Percentiles rank a stretch among this genome's conserved stretches.
Conservation (phyloP, 2,329 filamentous ascomycete species). For the Botrytis pseudocinerea region DNA sequence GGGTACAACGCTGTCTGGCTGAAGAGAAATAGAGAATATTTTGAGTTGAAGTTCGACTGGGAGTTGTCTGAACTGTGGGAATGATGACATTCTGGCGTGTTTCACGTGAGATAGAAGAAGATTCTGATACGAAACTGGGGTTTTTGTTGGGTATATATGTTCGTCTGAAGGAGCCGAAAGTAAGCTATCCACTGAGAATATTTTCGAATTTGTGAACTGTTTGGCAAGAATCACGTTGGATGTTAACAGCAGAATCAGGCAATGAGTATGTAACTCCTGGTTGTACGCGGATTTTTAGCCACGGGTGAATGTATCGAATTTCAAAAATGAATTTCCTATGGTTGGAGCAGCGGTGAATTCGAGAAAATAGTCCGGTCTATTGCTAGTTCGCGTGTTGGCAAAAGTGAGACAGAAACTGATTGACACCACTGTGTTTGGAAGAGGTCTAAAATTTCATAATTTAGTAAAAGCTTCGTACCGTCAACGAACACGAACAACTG, state of each 20-base stretch:
- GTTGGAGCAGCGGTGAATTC: not conserved
- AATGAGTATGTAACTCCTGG: not conserved
- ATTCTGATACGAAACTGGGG: not conserved
- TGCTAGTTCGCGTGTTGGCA: not conserved
- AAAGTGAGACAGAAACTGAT: constrained; percentile 7
- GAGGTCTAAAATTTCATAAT: not conserved
- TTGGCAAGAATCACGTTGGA: not conserved
- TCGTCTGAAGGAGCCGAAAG: not conserved
- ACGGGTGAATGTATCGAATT: not conserved
- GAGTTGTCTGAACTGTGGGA: not conserved
- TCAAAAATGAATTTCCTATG: not conserved
- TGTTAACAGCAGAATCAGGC: not conserved
- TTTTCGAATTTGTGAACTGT: constrained; percentile 4
- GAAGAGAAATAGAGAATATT: constrained; percentile 11
- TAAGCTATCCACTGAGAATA: not conserved
- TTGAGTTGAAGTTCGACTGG: constrained; percentile 18
- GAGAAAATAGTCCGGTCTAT: not conserved
- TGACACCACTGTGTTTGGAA: not conserved
- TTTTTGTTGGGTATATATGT: not conserved
- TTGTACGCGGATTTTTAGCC: not conserved
- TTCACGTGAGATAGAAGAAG: not conserved
- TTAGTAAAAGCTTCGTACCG: not conserved
- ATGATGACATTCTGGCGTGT: constrained; percentile 5
- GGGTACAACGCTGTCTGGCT: constrained; percentile 2
- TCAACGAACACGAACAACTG: not conserved